phyloP scores from a whole-genome alignment of 306 rosid genomes.

The Vachellia collinsii region DNA sequence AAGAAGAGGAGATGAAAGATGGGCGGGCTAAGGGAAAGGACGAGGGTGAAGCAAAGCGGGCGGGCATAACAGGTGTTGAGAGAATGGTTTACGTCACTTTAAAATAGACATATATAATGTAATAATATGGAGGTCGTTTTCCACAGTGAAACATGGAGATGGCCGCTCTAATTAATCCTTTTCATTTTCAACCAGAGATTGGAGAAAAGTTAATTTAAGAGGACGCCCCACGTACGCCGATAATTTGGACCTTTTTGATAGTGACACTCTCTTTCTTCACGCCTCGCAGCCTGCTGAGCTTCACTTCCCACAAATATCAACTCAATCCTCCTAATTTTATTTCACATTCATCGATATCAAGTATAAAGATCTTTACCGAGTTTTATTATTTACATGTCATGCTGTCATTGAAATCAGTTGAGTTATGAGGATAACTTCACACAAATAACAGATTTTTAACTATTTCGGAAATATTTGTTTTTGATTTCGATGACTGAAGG shows the following conservation, averaged over 20 bases:
- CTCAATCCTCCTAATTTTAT: not conserved
- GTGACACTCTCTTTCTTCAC: not conserved
- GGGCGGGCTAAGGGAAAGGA: not conserved
- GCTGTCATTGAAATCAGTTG: not conserved
- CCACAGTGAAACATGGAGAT: not conserved
- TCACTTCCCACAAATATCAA: not conserved
- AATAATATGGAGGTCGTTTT: constrained; percentile 5
- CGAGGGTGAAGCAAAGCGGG: not conserved
- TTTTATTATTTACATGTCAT: not conserved
- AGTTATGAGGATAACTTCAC: not conserved
- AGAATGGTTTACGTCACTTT: not conserved
- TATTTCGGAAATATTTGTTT: no score
- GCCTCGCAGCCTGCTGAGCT: not conserved
- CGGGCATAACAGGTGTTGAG: not conserved
- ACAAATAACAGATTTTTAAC: no score
- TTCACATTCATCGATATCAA: not conserved
- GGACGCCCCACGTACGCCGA: not conserved
- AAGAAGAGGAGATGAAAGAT: not conserved
- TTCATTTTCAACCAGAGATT: not conserved
- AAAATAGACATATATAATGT: not conserved
- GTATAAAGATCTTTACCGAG: no score
- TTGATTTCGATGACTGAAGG: no score
- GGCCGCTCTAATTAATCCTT: not conserved
- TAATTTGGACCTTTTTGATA: not conserved
- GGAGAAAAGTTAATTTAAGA: not conserved